These are phyloP conservation scores for Globisporangium barbulae DNA, from an alignment of 352 stramenopile species.

Conservation along the genomic window DNA sequence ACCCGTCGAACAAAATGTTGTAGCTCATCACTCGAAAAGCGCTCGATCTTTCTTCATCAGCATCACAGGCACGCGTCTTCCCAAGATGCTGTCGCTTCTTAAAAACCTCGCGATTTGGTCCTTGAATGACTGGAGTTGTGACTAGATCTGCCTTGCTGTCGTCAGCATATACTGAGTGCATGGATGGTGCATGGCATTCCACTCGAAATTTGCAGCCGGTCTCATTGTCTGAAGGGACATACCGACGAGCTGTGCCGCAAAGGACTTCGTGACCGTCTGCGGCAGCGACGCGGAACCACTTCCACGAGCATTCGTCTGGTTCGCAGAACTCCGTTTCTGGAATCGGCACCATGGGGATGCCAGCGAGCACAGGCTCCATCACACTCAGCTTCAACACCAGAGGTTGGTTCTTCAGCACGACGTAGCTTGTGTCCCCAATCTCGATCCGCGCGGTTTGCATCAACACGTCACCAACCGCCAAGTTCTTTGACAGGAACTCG, in stretches of 20 bases:
- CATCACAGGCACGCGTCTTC: conserved; percentile 13
- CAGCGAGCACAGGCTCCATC: conserved; percentile 43
- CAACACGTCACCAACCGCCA: conserved; percentile 43
- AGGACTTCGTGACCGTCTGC: conserved; percentile 5
- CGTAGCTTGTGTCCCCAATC: conserved; percentile 40
- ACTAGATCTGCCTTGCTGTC: conserved; percentile 31
- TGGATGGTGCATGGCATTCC: conserved; percentile 45
- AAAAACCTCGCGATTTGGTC: conserved; percentile 60
- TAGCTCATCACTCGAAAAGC: conserved; percentile 80
- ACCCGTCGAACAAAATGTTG: conserved; percentile 76
- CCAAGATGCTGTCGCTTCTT: conserved; percentile 23
- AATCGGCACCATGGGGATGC: conserved; percentile 44
- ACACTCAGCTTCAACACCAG: conserved; percentile 45
- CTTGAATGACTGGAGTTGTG: conserved; percentile 34
- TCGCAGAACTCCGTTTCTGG: conserved; percentile 59
- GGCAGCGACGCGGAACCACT: conserved; percentile 41
- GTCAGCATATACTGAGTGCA: conserved; percentile 26
- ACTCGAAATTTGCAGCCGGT: conserved; percentile 48
- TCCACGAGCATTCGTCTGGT: conserved; percentile 57
- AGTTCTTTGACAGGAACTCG: conserved; percentile 32
- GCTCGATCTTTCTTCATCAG: conserved; percentile 4
- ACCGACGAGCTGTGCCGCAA: conserved; percentile 25
- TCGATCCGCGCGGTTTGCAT: conserved; percentile 36
- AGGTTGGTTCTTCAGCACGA: conserved; percentile 61
- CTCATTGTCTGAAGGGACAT: conserved; percentile 38